Conservation (phyloP, 495 filamentous ascomycete species). For the Talaromyces borbonicus region DNA sequence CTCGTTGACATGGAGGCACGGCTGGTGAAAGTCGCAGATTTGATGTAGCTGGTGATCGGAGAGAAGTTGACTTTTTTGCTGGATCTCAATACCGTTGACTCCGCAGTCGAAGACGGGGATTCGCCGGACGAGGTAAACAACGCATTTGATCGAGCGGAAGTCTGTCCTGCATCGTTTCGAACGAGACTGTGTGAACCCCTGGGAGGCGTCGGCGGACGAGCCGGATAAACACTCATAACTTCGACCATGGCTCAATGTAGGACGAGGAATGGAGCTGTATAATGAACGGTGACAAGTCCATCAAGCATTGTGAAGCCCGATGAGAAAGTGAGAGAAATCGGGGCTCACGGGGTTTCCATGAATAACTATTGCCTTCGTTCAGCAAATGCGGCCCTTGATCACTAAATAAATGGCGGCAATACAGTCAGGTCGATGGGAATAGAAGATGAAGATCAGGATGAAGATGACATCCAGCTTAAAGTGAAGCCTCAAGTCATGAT, state of each 20-base stretch:
- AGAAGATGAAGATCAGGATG: too few species aligned
- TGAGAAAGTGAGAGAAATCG: neutral
- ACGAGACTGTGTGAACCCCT: constrained; percentile 38
- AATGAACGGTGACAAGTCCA: neutral
- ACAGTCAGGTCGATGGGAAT: too few species aligned
- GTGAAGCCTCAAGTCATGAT: too few species aligned
- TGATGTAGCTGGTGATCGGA: constrained; percentile 60
- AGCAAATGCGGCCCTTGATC: too few species aligned
- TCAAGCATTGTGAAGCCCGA: neutral
- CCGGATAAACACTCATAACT: constrained; percentile 39
- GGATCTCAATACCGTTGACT: constrained; percentile 24
- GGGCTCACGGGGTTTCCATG: too few species aligned
- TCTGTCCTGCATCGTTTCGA: constrained; percentile 22
- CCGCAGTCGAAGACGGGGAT: constrained; percentile 35
- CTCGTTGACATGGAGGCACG: constrained; percentile 33
- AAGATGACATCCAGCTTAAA: too few species aligned
- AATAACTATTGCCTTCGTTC: too few species aligned
- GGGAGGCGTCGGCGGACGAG: constrained; percentile 53
- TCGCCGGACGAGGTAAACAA: constrained; percentile 37
- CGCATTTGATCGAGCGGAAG: constrained; percentile 8
- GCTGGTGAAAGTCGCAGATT: constrained; percentile 40
- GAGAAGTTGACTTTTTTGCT: constrained; percentile 72
- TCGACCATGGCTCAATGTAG: constrained; percentile 32
- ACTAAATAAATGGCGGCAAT: too few species aligned
- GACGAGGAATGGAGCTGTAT: neutral